Base-by-base conservation (phyloP, 129 eudicot species). In the Flaveria bidentis region DNA sequence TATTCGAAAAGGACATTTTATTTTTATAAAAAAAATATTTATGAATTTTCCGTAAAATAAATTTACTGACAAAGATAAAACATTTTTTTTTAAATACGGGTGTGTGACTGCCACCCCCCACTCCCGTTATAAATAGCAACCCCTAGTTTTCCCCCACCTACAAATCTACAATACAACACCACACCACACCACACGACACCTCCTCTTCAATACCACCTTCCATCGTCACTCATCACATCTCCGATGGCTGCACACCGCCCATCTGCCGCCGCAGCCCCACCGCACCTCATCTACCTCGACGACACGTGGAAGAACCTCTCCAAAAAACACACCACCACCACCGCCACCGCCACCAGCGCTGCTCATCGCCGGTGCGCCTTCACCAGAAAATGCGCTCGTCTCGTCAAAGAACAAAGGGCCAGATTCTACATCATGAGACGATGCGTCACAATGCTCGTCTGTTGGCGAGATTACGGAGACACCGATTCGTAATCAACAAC, bases 401-500 rank as follows among this genome's bases (percentile, higher is more conserved):
- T 91, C 12, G 92, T 91, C 6, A 91, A 91, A 61, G 91, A 91
- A 77, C 97, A 91, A 53, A 83, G 97, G 69, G 94, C 97, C 16
- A 85, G 94, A 60, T 91, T 88, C 71, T 91, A 91, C 78, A 88
- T 91, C 86, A 81, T 91, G 87, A 71, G 92, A 30, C 87, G 94
- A 9, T 91, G 97, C 45, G 94, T 91, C 51, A 85, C 90, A 15
- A 91, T 91, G 97, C 90, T 91, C 51, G 45, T 88, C 51, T 91
- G 97, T 25, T 91, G 93, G 93, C 86, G 94, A 18, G 97, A 91
- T 22, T 86, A 86, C 71, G 73, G 76, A 36, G 41, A 36, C 7
- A 36, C 7, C 16, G 97, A 91, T 72, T 88, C 89, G 52, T 91
- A 80, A 83, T 9, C n/a, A 18, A 36, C 62, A 45, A 46, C 62